Percentiles rank a stretch among this genome's conserved stretches.
Evolutionary conservation across 192 early-diverging fungal species (phyloP).

Genomic region (Umbelopsis sp.): DNA sequence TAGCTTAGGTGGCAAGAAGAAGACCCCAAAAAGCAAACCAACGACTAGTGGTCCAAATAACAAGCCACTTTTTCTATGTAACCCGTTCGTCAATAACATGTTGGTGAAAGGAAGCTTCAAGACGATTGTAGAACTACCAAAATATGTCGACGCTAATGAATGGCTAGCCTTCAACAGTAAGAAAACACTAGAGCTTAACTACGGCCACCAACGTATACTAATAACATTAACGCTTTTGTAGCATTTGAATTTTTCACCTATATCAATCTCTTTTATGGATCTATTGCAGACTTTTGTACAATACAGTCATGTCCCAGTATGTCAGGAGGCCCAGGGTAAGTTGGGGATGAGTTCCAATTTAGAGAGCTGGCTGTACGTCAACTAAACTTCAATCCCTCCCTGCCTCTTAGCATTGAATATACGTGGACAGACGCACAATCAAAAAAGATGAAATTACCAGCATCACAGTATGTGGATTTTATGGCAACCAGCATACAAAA

Average conservation of each 20-base stretch:
- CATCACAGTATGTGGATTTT: slow-evolving; percentile 96
- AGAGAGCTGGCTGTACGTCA: background rate
- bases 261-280: slow-evolving; percentile 87
- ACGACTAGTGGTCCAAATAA: slow-evolving; percentile 25
- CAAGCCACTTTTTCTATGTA: slow-evolving; percentile 56
- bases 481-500: slow-evolving; percentile 87
- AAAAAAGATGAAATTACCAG: slow-evolving; percentile 82
- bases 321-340: slow-evolving; percentile 78
- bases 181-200: background rate
- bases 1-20: slow-evolving; percentile 34
- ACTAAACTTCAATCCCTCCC: background rate
- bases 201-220: too few species aligned
- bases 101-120: slow-evolving; percentile 93
- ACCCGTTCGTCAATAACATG: slow-evolving; percentile 72
- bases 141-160: slow-evolving; percentile 91
- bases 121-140: slow-evolving; percentile 86
- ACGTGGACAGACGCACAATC: slow-evolving; percentile 88
- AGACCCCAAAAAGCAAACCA: slow-evolving; percentile 34
- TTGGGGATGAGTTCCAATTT: background rate
- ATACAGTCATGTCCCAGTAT: slow-evolving; percentile 79
- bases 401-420: slow-evolving; percentile 70
- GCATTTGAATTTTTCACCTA: slow-evolving; percentile 94
- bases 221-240: slow-evolving; percentile 18
- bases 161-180: slow-evolving; percentile 87
- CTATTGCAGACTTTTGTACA: slow-evolving; percentile 89